These are phyloP conservation scores for Cyberlindnera lachancei DNA, from an alignment of 805 yeast species.

Conservation along the genomic window DNA sequence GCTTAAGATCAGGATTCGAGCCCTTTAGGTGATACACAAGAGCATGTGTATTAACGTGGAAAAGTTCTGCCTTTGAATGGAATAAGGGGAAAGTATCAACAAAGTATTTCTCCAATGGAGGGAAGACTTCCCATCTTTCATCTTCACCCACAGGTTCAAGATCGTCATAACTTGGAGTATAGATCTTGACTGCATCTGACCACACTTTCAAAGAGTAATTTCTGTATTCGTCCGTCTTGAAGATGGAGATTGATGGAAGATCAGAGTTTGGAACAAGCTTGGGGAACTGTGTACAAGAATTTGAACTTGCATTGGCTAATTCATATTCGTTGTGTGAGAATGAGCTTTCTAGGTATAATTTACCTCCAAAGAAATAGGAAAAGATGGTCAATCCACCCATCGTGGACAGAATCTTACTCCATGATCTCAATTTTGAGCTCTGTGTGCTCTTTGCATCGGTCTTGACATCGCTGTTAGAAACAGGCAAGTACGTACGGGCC, in stretches of 20 bases:
- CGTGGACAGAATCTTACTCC: too few relatives aligned
- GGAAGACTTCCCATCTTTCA: conserved; percentile 11
- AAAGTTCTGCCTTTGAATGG: conserved; percentile 4
- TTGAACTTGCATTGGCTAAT: too few relatives aligned
- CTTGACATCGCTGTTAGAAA: too few relatives aligned
- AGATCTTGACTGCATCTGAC: conserved; percentile 9
- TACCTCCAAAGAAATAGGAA: too few relatives aligned
- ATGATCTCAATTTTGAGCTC: too few relatives aligned
- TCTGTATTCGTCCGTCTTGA: conserved; percentile 9
- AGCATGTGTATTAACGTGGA: conserved; percentile 10
- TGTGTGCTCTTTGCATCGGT: too few relatives aligned
- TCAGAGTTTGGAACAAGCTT: conserved; percentile 1
- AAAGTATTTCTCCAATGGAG: conserved; percentile 5
- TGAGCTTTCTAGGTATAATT: too few relatives aligned
- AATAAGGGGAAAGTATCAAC: conserved; percentile 8
- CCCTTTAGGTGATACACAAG: conserved; percentile 10
- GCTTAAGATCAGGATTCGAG: too few relatives aligned
- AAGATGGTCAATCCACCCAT: too few relatives aligned
- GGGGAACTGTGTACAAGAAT: background rate
- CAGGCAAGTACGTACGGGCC: too few relatives aligned
- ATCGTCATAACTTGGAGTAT: conserved; percentile 9
- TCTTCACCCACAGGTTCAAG: conserved; percentile 9
- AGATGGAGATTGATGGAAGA: conserved; percentile 5
- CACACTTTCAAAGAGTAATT: conserved; percentile 9
- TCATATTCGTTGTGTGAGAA: too few relatives aligned